These are phyloP conservation scores for Breviolum minutum DNA, from an alignment of 73 alveolate genomes.

Conservation along the genomic window DNA sequence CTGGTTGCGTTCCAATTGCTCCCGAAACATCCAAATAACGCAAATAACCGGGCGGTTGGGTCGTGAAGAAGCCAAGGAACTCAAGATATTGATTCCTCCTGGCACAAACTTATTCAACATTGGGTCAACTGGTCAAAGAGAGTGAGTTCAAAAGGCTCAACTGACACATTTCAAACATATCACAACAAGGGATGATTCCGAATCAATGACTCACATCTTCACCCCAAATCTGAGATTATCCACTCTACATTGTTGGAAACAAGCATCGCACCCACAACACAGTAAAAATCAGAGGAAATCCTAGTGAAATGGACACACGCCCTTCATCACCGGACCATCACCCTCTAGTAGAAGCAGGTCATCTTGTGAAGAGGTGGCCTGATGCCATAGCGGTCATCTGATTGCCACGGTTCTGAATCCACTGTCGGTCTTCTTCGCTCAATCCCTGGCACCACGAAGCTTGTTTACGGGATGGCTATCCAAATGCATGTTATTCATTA, in stretches of 20 bases:
- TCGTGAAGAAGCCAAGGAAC: background rate
- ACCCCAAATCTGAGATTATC: too few species aligned
- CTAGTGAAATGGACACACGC: background rate
- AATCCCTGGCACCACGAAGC: conserved; percentile 12
- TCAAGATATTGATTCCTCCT: conserved; percentile 9
- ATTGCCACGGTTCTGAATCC: conserved; percentile 71
- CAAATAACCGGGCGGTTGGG: too few species aligned
- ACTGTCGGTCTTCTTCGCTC: conserved; percentile 49
- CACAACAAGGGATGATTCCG: background rate
- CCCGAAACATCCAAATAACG: too few species aligned
- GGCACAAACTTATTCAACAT: background rate
- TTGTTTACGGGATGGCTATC: too few species aligned
- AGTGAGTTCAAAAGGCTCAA: background rate
- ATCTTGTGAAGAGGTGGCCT: background rate
- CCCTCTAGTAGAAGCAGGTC: background rate
- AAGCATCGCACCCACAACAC: too few species aligned
- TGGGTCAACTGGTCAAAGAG: background rate
- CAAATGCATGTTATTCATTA: too few species aligned
- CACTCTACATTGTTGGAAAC: too few species aligned
- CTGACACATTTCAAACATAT: background rate
- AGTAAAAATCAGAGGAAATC: background rate
- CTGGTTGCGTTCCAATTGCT: too few species aligned
- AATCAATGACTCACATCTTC: too few species aligned
- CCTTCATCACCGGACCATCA: background rate
- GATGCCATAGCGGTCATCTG: conserved; percentile 34